Conservation (phyloP, 257 asterid species). For the Forsythia suspensa region DNA sequence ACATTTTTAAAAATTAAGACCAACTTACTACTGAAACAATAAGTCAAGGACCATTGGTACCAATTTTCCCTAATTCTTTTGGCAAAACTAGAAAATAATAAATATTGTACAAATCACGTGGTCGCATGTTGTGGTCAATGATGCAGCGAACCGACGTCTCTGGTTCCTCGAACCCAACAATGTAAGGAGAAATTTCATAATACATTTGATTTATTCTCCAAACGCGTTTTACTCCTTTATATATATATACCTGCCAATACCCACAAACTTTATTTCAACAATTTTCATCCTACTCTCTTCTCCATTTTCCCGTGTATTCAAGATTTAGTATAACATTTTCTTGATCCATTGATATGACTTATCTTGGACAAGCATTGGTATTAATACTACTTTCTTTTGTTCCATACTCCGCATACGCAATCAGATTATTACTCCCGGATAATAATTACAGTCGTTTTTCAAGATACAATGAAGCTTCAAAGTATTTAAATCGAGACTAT, state of each 20-base stretch:
- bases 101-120: slow-evolving; percentile 18
- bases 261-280: neutral
- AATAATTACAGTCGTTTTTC: neutral
- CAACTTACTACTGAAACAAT: neutral
- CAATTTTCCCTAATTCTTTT: neutral
- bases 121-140: slow-evolving; percentile 24
- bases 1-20: neutral
- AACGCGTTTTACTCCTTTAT: neutral
- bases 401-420: slow-evolving; percentile 19
- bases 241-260: neutral
- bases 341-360: neutral
- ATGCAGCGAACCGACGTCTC: slow-evolving; percentile 21
- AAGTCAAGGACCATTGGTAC: neutral
- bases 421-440: slow-evolving; percentile 18
- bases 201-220: neutral
- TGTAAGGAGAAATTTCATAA: neutral
- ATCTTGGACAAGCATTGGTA: neutral
- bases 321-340: neutral
- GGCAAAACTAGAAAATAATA: neutral
- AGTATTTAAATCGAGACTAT: slow-evolving; percentile 32
- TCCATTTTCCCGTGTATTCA: neutral
- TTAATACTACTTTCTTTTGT: slow-evolving; percentile 24
- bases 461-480: slow-evolving; percentile 40
- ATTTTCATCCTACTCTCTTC: neutral
- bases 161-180: slow-evolving; percentile 30